A percentile compares a stretch with the other conserved stretches of the same genome.
Evolutionary conservation across 495 filamentous ascomycete genomes (phyloP).

Genomic region (Cladorrhinum samala): DNA sequence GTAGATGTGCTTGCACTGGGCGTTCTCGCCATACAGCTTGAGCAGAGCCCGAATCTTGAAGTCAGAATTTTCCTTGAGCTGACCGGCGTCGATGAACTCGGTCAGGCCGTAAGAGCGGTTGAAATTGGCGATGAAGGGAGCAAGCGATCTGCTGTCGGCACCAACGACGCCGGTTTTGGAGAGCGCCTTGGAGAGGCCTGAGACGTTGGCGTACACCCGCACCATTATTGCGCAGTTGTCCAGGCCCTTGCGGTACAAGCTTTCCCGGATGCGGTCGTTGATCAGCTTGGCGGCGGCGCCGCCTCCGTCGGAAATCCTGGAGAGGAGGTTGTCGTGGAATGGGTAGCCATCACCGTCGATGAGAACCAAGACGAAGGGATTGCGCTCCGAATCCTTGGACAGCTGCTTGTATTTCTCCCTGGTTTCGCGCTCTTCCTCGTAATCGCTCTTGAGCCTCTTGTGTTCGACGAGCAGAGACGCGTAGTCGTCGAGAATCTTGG

Average conservation of each 20-base stretch:
- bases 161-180: slow-evolving; percentile 43
- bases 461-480: slow-evolving; percentile 43
- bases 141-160: slow-evolving; percentile 46
- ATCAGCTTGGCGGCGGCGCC: slow-evolving; percentile 49
- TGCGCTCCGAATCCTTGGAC: slow-evolving; percentile 48
- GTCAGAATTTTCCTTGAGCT: slow-evolving; percentile 55
- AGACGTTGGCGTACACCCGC: slow-evolving; percentile 54
- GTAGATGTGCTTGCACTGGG: slow-evolving; percentile 62
- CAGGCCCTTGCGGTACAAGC: slow-evolving; percentile 38
- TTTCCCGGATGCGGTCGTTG: slow-evolving; percentile 44
- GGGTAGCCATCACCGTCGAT: slow-evolving; percentile 59
- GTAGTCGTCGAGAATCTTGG: slow-evolving; percentile 33
- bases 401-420: slow-evolving; percentile 50
- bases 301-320: slow-evolving; percentile 50
- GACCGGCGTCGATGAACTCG: slow-evolving; percentile 57
- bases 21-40: slow-evolving; percentile 50
- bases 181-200: slow-evolving; percentile 21
- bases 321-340: slow-evolving; percentile 52
- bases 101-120: slow-evolving; percentile 53
- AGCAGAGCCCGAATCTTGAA: slow-evolving; percentile 49
- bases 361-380: slow-evolving; percentile 54
- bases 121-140: slow-evolving; percentile 53
- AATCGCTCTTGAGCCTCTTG: slow-evolving; percentile 49
- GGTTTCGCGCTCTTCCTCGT: slow-evolving; percentile 50
- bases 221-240: slow-evolving; percentile 55